These are phyloP conservation scores for Ilex paraguariensis DNA, from an alignment of 305 asterid species.

Conservation along the genomic window DNA sequence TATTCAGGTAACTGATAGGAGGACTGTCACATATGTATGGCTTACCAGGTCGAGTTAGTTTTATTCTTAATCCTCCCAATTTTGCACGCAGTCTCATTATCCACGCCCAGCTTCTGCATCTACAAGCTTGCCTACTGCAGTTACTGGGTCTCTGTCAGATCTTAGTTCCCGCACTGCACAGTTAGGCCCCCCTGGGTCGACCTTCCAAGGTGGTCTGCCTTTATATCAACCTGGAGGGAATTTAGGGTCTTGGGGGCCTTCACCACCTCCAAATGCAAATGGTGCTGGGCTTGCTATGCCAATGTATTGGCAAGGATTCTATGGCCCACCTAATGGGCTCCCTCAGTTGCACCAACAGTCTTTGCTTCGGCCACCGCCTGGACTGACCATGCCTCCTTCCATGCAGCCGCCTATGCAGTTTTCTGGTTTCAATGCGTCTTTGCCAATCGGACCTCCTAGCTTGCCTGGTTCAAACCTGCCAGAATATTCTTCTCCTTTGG, in stretches of 20 bases:
- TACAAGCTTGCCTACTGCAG: conserved; percentile 60
- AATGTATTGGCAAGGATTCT: conserved; percentile 93
- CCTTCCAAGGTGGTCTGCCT: conserved; percentile 65
- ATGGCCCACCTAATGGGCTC: conserved; percentile 73
- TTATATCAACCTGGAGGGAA: conserved; percentile 92
- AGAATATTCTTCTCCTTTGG: no score
- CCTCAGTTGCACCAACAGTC: conserved; percentile 88
- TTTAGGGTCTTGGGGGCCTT: conserved; percentile 81
- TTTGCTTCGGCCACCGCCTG: conserved; percentile 80
- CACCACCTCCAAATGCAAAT: conserved; percentile 65
- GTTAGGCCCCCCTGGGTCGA: conserved; percentile 57
- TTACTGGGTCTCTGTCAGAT: conserved; percentile 50
- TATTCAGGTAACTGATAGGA: conserved; percentile 65
- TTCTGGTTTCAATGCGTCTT: conserved; percentile 59
- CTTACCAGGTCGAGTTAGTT: conserved; percentile 4
- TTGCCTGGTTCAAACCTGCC: conserved; percentile 42
- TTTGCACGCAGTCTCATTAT: conserved; percentile 78
- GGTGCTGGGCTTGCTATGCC: conserved; percentile 78
- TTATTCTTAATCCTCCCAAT: conserved; percentile 16
- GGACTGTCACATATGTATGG: conserved; percentile 7
- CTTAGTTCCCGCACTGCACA: conserved; percentile 54
- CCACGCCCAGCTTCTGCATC: conserved; percentile 61
- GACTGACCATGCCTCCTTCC: conserved; percentile 59
- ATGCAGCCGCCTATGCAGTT: conserved; percentile 75
- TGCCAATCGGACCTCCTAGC: conserved; percentile 43